Conservation (phyloP, 768 basidiomycete genomes). For the Mycena epipterygia region DNA sequence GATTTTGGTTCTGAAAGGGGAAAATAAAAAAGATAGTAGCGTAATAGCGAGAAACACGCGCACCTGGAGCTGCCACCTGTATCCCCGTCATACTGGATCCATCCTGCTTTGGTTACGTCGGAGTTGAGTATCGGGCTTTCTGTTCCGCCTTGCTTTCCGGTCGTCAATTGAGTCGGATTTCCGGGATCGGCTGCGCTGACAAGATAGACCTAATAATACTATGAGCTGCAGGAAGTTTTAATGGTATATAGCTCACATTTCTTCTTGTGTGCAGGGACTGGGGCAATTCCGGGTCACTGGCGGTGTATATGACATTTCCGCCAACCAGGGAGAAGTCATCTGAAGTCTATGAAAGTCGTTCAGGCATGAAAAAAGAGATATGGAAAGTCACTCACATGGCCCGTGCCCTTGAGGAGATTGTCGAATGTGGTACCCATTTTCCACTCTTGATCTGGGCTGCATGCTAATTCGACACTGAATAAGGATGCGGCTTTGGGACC, state of each 20-base stretch:
- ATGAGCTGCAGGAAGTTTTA: background rate
- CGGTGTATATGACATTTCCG: conserved; percentile 79
- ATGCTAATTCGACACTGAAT: conserved; percentile 74
- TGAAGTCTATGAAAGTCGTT: conserved; percentile 57
- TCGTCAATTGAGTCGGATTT: conserved; percentile 78
- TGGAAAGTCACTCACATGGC: conserved; percentile 69
- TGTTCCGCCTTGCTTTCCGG: conserved; percentile 88
- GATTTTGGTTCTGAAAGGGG: conserved; percentile 73
- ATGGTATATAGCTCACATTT: conserved; percentile 61
- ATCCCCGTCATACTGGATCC: conserved; percentile 83
- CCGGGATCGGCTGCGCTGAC: conserved; percentile 67
- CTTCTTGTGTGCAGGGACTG: conserved; percentile 91
- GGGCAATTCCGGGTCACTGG: conserved; percentile 85
- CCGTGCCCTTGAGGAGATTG: conserved; percentile 75
- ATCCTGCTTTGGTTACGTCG: conserved; percentile 81
- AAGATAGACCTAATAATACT: conserved; percentile 84
- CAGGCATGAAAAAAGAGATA: background rate
- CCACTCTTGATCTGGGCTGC: conserved; percentile 68
- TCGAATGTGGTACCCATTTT: conserved; percentile 63
- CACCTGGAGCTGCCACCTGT: no score
- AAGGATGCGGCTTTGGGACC: conserved; percentile 79
- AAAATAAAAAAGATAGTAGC: no score
- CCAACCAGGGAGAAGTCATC: conserved; percentile 89
- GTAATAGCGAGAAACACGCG: no score
- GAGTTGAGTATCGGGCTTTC: conserved; percentile 78